A percentile compares a stretch with the other conserved stretches of the same genome.
phyloP scores from a whole-genome alignment of 2,329 filamentous ascomycete genomes.

The Podosphaera aphanis region DNA sequence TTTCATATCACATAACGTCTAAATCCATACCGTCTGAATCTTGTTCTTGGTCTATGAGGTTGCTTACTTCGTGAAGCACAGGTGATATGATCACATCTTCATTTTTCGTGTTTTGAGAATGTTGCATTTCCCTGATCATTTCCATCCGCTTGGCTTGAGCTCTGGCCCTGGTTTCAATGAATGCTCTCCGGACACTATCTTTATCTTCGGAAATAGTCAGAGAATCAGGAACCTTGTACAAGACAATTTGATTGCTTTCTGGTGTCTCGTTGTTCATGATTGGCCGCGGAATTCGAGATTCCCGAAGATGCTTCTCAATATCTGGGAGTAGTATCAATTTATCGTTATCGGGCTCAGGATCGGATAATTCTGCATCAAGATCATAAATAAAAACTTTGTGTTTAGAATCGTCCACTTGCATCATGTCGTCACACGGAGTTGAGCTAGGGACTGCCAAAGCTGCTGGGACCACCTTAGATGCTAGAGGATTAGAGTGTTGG shows the following conservation, averaged over 20 bases:
- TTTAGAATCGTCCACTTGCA: constrained; percentile 68
- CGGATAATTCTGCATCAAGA: constrained; percentile 66
- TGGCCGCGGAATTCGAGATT: constrained; percentile 37
- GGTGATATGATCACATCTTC: not conserved
- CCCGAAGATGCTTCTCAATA: constrained; percentile 56
- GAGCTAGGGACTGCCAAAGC: constrained; percentile 4
- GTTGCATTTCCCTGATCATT: not conserved
- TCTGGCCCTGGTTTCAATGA: constrained; percentile 54
- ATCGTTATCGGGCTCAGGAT: constrained; percentile 33
- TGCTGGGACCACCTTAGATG: constrained; percentile 6
- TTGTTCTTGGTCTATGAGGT: not conserved
- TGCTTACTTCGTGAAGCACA: not conserved
- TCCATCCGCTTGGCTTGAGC: constrained; percentile 36
- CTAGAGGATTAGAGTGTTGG: constrained; percentile 6
- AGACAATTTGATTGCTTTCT: constrained; percentile 42
- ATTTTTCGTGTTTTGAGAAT: constrained; percentile 2
- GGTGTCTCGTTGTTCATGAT: constrained; percentile 32
- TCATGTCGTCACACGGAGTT: constrained; percentile 28
- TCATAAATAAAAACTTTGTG: constrained; percentile 80
- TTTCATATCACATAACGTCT: not conserved
- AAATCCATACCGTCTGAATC: not conserved
- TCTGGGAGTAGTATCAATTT: constrained; percentile 61
- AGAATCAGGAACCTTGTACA: constrained; percentile 61
- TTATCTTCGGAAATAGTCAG: constrained; percentile 51
- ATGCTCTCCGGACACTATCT: constrained; percentile 59